Conservation (phyloP, 1,284 basidiomycete species). For the Sporisorium iseilematis-ciliati region DNA sequence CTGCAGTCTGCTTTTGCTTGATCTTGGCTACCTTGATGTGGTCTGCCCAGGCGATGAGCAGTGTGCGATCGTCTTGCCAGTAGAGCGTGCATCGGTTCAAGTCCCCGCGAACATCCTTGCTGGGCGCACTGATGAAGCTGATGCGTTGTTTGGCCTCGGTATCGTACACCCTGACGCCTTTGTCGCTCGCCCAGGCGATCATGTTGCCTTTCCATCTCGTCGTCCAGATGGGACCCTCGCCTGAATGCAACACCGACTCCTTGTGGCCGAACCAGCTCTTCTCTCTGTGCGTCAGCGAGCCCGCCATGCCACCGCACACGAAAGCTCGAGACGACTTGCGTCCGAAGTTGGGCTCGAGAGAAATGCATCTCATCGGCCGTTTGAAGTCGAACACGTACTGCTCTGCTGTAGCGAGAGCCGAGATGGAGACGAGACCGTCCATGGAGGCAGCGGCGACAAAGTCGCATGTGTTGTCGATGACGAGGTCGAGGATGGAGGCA, state of each 20-base stretch:
- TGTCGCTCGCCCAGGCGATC: constrained; percentile 96
- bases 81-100: constrained; percentile 90
- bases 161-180: constrained; percentile 96
- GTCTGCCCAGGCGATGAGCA: constrained; percentile 95
- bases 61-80: constrained; percentile 88
- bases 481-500: constrained; percentile 88
- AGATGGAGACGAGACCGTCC: constrained; percentile 92
- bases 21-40: constrained; percentile 84
- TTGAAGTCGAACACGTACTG: constrained; percentile 94
- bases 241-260: constrained; percentile 85
- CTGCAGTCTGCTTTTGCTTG: constrained; percentile 27
- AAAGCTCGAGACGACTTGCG: constrained; percentile 85
- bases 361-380: constrained; percentile 88
- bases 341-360: constrained; percentile 90
- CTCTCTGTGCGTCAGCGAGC: constrained; percentile 85
- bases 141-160: constrained; percentile 82
- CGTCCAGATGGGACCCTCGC: constrained; percentile 95
- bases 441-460: constrained; percentile 93
- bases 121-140: constrained; percentile 85
- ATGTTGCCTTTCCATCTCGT: constrained; percentile 86
- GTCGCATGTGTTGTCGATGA: constrained; percentile 85
- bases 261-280: constrained; percentile 97
- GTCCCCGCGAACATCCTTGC: constrained; percentile 86
- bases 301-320: constrained; percentile 93
- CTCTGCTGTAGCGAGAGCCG: constrained; percentile 80